A percentile compares a stretch with the other conserved stretches of the same genome.
These are phyloP conservation scores for Euptelea pleiosperma DNA, from an alignment of 164 flowering plant species.

Conservation along the genomic window DNA sequence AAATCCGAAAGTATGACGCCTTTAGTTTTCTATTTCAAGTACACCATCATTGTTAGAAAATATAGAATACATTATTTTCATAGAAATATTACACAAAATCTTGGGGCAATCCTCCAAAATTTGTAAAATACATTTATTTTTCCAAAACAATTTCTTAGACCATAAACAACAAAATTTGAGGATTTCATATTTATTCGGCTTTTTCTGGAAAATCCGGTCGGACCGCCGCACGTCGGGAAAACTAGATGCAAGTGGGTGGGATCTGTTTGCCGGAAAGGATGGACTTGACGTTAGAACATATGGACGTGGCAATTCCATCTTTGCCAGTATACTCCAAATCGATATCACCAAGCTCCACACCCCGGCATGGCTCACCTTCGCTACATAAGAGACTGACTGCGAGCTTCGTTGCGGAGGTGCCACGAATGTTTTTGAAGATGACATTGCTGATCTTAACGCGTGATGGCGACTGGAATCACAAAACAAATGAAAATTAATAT, in stretches of 20 bases:
- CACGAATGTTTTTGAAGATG: constrained; percentile 20
- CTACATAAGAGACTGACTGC: constrained; percentile 27
- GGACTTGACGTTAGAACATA: constrained; percentile 12
- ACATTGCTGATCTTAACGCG: constrained; percentile 22
- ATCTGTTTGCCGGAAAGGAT: background rate
- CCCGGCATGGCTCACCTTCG: constrained; percentile 20
- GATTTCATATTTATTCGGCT: too few species aligned
- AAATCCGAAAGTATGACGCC: too few species aligned
- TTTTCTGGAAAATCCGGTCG: too few species aligned
- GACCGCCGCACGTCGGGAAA: background rate
- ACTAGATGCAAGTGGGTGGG: constrained; percentile 14
- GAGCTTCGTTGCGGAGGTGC: constrained; percentile 22
- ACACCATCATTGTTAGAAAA: too few species aligned
- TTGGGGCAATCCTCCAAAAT: too few species aligned
- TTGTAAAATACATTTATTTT: too few species aligned
- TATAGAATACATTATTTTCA: too few species aligned
- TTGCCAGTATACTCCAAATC: constrained; percentile 19
- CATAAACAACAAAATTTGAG: too few species aligned
- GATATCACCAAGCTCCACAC: constrained; percentile 20
- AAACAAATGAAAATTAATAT: background rate
- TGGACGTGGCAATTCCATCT: constrained; percentile 15
- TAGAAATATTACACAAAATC: too few species aligned
- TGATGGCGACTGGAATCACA: constrained; percentile 20
- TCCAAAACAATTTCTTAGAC: too few species aligned
- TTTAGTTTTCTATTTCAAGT: too few species aligned